Evolutionary conservation across 495 filamentous ascomycete species (phyloP).

Genomic region (Trichoderma gamsii): DNA sequence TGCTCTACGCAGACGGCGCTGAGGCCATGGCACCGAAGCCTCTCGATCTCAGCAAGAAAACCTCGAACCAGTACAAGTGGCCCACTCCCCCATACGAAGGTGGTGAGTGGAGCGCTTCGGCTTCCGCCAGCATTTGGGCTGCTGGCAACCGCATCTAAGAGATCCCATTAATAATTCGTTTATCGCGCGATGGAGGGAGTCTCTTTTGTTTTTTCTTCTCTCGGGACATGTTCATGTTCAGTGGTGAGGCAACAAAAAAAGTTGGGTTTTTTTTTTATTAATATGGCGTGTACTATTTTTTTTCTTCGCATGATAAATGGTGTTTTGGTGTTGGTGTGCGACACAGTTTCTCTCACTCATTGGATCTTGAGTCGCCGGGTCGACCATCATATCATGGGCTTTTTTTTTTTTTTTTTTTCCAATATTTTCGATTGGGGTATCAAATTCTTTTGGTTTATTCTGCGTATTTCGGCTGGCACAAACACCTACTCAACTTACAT

Average conservation of each 20-base stretch:
- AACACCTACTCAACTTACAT: constrained; percentile 6
- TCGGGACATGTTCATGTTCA: not conserved
- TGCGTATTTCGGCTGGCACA: constrained; percentile 10
- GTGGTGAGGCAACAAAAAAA: constrained; percentile 6
- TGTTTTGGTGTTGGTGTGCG: constrained; percentile 13
- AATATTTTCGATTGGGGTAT: constrained; percentile 6
- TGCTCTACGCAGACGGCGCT: constrained; percentile 61
- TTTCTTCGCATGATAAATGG: constrained; percentile 9
- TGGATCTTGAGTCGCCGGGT: constrained; percentile 7
- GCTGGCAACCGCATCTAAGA: constrained; percentile 52
- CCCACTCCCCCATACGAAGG: constrained; percentile 92
- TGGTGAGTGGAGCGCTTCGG: constrained; percentile 79
- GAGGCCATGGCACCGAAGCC: constrained; percentile 57
- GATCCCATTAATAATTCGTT: not conserved
- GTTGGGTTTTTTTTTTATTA: constrained; percentile 6
- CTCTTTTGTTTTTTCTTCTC: constrained; percentile 15
- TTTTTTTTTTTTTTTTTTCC: not conserved
- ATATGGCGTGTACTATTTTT: constrained; percentile 13
- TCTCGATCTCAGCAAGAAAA: constrained; percentile 46
- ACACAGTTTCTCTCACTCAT: constrained; percentile 1
- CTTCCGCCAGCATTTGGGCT: constrained; percentile 68
- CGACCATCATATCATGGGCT: constrained; percentile 1
- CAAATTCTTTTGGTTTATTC: constrained; percentile 4
- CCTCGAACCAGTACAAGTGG: constrained; percentile 64
- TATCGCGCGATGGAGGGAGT: not conserved